Base-by-base conservation (phyloP, 2,329 filamentous ascomycete species). In the Purpureocillium lavendulum region DNA sequence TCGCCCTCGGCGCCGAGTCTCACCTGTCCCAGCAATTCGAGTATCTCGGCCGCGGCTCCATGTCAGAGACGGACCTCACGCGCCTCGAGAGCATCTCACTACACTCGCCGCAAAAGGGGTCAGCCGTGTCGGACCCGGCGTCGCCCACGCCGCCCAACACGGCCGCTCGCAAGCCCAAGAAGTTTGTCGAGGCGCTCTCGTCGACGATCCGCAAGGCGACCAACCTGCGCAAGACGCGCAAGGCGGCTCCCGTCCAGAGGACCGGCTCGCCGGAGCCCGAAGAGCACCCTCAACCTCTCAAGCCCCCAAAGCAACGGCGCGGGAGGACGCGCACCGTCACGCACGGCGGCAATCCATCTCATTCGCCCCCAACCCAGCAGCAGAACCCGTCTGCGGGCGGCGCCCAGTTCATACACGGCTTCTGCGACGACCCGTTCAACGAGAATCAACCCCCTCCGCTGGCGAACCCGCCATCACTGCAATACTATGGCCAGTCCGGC, bases 51-150 rank as follows among this genome's bases (percentile, higher is more conserved):
- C 55, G 56, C 12, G 61, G 54, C 17, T 67, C 65, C 41, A 65
- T 71, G 53, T 70, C 67, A 4, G 67, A 71, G 44, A 65, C 65
- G 30, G 67, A 70, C 47, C 56, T 71, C n/a, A 58, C 67, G 8
- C 57, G 61, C 24, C 57, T 71, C 3, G 66, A 70, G 46, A 63
- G 63, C n/a, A 70, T 71, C 45, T 66, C 65, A n/a, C 48, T 70
- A 18, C 60, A 61, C 41, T 64, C 60, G 8, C 59, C 61, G 16
- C 56, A 58, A 40, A 52, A 53, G 34, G 46, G 35, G 14, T 31
- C 45, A 36, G 49, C 54, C 35, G 45, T 48, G 42, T 59, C 56
- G 18, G 50, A 58, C 33, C 59, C 55, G 16, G 48, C 56, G 9
- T 58, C 57, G 34, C 58, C 58, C 21, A 56, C 55, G 17, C 58